A percentile compares a stretch with the other conserved stretches of the same genome.
phyloP scores from a whole-genome alignment of 495 filamentous ascomycete genomes.

The Bathelium albidoporum region DNA sequence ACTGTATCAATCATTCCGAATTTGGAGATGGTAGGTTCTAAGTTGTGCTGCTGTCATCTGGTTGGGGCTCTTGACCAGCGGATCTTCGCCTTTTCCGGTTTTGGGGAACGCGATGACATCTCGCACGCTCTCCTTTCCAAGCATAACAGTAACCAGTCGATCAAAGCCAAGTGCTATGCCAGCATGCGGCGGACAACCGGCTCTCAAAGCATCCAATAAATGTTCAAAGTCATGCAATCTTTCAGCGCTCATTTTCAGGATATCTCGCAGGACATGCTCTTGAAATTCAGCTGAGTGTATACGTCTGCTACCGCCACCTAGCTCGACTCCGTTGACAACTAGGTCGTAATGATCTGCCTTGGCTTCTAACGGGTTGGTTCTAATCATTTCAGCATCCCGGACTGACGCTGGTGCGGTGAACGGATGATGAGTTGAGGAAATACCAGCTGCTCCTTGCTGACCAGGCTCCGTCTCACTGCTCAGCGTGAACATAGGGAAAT shows the following conservation, averaged over 20 bases:
- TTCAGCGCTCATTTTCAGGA: constrained; percentile 53
- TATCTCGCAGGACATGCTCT: constrained; percentile 69
- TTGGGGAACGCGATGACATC: constrained; percentile 98
- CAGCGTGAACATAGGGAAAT: constrained; percentile 87
- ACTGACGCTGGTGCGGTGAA: constrained; percentile 77
- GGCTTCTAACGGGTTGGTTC: constrained; percentile 58
- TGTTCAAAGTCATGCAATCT: constrained; percentile 71
- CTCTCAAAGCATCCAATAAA: constrained; percentile 66
- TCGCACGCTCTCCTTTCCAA: constrained; percentile 60
- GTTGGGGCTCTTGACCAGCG: constrained; percentile 65
- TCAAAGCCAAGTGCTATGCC: constrained; percentile 91
- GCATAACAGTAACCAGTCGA: constrained; percentile 71
- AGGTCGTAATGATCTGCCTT: constrained; percentile 86
- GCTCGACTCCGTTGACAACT: constrained; percentile 88
- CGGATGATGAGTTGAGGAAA: constrained; percentile 87
- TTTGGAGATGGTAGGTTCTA: constrained; percentile 57
- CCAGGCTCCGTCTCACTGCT: constrained; percentile 59
- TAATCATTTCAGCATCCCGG: constrained; percentile 64
- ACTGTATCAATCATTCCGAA: constrained; percentile 19
- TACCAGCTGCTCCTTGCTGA: constrained; percentile 67
- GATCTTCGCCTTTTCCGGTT: constrained; percentile 73
- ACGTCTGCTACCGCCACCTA: constrained; percentile 85
- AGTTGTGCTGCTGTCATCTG: constrained; percentile 52
- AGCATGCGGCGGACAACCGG: constrained; percentile 95
- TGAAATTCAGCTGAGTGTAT: constrained; percentile 83